Conservation (phyloP, 495 filamentous ascomycete genomes). For the Annulohypoxylon bovei region DNA sequence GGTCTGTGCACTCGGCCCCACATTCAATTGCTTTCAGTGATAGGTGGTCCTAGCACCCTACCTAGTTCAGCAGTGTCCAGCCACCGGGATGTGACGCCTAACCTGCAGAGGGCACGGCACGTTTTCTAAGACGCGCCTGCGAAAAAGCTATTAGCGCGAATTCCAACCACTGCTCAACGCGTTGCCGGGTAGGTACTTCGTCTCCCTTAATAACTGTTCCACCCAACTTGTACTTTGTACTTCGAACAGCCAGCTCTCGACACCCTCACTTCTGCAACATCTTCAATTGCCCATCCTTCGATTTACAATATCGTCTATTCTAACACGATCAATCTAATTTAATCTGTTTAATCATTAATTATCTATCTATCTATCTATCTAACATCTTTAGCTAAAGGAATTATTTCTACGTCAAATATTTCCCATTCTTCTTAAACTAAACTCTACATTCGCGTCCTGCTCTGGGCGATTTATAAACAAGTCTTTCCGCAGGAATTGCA, state of each 20-base stretch:
- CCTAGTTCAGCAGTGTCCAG: background rate
- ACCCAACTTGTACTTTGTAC: conserved; percentile 32
- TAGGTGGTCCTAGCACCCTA: conserved; percentile 17
- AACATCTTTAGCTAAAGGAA: background rate
- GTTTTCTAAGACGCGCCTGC: conserved; percentile 17
- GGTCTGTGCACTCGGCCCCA: conserved; percentile 35
- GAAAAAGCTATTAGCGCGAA: conserved; percentile 37
- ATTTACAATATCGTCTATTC: conserved; percentile 3
- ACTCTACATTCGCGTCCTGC: background rate
- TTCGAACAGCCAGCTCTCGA: conserved; percentile 10
- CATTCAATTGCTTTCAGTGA: background rate
- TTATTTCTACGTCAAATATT: background rate
- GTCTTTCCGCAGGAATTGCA: conserved; percentile 21
- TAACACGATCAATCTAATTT: background rate
- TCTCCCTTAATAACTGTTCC: conserved; percentile 19
- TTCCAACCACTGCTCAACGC: conserved; percentile 27
- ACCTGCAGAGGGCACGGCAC: conserved; percentile 3
- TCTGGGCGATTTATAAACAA: conserved; percentile 20
- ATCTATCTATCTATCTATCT: background rate
- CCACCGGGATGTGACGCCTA: conserved; percentile 37
- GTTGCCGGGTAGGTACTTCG: conserved; percentile 31
- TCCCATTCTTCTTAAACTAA: background rate
- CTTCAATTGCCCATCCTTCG: conserved; percentile 1
- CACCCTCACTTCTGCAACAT: conserved; percentile 4
- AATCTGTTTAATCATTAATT: background rate